A percentile compares a stretch with the other conserved stretches of the same genome.
phyloP scores from a whole-genome alignment of 2,329 filamentous ascomycete genomes.

The Fusarium decemcellulare region DNA sequence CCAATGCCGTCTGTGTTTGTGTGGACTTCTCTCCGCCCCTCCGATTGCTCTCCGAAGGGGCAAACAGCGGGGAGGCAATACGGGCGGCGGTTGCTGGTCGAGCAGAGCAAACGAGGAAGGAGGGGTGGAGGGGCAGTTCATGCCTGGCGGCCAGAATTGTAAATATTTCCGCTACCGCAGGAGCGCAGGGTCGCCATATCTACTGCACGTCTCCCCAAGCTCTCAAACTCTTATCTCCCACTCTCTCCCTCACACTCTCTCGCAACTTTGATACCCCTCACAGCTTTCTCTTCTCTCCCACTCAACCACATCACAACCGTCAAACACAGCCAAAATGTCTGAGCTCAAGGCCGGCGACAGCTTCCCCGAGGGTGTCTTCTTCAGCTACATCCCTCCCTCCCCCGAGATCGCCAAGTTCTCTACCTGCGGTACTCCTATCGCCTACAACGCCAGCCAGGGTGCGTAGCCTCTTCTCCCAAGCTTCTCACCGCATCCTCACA shows the following conservation, averaged over 20 bases:
- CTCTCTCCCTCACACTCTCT: constrained; percentile 1
- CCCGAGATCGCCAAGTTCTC: constrained; percentile 78
- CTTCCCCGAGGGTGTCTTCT: constrained; percentile 86
- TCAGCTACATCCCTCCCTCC: constrained; percentile 87
- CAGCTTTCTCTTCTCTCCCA: constrained; percentile 11
- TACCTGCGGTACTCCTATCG: constrained; percentile 82
- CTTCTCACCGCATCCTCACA: constrained; percentile 14
- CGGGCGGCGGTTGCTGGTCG: constrained; percentile 7
- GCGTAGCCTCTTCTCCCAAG: constrained; percentile 41
- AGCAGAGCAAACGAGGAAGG: constrained; percentile 3
- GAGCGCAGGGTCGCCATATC: constrained; percentile 25
- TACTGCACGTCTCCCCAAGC: constrained; percentile 22
- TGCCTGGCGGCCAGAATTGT: constrained; percentile 12
- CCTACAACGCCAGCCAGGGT: constrained; percentile 85
- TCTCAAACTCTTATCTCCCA: background rate
- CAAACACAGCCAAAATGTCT: constrained; percentile 59
- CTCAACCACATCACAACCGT: constrained; percentile 9
- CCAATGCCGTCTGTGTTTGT: constrained; percentile 34
- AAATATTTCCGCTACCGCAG: constrained; percentile 15
- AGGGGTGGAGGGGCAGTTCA: constrained; percentile 6
- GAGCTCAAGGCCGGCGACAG: constrained; percentile 84
- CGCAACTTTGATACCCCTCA: constrained; percentile 14
- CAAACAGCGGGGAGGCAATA: constrained; percentile 14
- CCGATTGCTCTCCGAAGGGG: constrained; percentile 41
- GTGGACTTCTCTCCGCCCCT: constrained; percentile 41